These are phyloP conservation scores for Leccinum rimulosum DNA, from an alignment of 768 basidiomycete species.

Conservation along the genomic window DNA sequence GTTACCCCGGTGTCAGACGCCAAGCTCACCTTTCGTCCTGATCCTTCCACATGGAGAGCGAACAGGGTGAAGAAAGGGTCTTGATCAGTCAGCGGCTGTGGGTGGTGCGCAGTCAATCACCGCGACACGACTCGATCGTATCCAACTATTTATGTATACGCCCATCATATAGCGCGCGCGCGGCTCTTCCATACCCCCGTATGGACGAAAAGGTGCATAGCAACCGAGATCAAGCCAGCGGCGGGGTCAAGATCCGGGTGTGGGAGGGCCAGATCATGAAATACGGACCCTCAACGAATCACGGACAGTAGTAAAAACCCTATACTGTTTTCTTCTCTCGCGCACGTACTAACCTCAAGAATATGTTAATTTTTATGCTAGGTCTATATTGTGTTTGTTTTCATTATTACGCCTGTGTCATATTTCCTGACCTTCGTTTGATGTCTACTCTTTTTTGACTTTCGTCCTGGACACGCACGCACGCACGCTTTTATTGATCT, in stretches of 20 bases:
- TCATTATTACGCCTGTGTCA: not conserved
- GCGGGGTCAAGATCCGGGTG: not conserved
- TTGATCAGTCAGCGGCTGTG: not conserved
- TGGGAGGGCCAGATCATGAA: not conserved
- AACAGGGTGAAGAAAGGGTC: not conserved
- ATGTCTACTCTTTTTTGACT: no score
- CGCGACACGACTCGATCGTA: not conserved
- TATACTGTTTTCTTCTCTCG: not conserved
- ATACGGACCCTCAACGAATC: slow-evolving; percentile 20
- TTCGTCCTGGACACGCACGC: no score
- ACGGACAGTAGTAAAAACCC: slow-evolving; percentile 13
- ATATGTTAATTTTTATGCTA: not conserved
- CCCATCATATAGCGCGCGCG: not conserved
- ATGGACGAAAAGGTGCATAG: not conserved
- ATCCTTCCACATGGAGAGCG: not conserved
- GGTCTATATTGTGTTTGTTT: not conserved
- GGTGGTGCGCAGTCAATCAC: not conserved
- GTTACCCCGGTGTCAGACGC: not conserved
- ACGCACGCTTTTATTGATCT: no score
- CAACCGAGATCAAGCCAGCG: not conserved
- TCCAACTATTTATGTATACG: not conserved
- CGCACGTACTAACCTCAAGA: not conserved
- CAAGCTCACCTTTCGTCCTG: not conserved
- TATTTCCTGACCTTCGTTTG: not conserved
- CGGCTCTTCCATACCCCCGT: not conserved